These are phyloP conservation scores for Boletus rufocinnamomeus DNA, from an alignment of 768 basidiomycete species.

Conservation along the genomic window DNA sequence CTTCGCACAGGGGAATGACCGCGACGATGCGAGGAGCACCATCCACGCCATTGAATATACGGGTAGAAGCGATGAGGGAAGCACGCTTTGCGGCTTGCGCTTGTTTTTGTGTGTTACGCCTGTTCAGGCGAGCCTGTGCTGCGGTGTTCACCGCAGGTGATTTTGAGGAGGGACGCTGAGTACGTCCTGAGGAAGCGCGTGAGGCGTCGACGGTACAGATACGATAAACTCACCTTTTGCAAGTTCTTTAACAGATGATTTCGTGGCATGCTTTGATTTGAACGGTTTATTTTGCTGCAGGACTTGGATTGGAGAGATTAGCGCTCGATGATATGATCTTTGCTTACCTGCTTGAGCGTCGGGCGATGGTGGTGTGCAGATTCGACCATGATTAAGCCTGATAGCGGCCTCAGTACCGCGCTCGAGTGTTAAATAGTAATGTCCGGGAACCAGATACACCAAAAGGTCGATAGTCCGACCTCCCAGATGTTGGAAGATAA, in stretches of 20 bases:
- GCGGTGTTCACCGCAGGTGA: constrained; percentile 47
- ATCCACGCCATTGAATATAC: constrained; percentile 78
- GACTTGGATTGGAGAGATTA: constrained; percentile 1
- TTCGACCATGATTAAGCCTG: constrained; percentile 36
- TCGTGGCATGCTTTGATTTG: constrained; percentile 90
- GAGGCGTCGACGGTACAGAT: neutral
- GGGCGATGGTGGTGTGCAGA: constrained; percentile 65
- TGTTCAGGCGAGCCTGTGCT: constrained; percentile 73
- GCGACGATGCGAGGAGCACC: constrained; percentile 85
- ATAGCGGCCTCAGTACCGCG: neutral
- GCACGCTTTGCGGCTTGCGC: constrained; percentile 70
- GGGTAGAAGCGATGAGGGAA: constrained; percentile 65
- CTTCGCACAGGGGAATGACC: constrained; percentile 78
- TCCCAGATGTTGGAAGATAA: neutral
- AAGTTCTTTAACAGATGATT: constrained; percentile 78
- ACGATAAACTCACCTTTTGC: constrained; percentile 65
- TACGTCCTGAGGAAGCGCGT: constrained; percentile 49
- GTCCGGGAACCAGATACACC: neutral
- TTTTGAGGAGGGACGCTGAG: constrained; percentile 58
- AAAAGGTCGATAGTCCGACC: neutral
- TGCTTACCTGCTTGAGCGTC: constrained; percentile 78
- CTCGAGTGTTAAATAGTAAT: neutral
- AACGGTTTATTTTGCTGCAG: constrained; percentile 84
- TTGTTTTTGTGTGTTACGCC: constrained; percentile 86
- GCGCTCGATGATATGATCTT: constrained; percentile 3